phyloP scores from a whole-genome alignment of 805 yeast species.

The Jamesozyma piceae region DNA sequence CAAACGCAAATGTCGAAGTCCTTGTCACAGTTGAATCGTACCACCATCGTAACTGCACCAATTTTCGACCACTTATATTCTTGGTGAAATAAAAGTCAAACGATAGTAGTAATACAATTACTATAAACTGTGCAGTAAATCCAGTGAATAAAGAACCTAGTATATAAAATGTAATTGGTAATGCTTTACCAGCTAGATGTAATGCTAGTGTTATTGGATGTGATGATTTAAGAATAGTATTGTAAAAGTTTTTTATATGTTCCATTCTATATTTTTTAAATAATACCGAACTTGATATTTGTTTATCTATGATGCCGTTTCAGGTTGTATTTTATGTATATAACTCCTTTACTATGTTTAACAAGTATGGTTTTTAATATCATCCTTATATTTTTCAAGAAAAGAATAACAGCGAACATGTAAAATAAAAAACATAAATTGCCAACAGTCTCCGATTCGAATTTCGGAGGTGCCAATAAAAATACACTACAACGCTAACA shows the following conservation, averaged over 20 bases:
- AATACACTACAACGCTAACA: too few species aligned
- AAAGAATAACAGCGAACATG: too few species aligned
- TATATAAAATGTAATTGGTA: conserved; percentile 27
- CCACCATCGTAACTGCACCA: conserved; percentile 97
- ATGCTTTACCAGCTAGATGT: conserved; percentile 26
- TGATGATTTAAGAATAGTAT: conserved; percentile 29
- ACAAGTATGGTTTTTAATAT: not conserved
- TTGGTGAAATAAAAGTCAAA: conserved; percentile 93
- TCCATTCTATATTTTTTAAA: conserved; percentile 22
- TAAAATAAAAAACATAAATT: too few species aligned
- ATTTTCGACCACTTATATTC: conserved; percentile 78
- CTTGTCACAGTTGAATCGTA: conserved; percentile 50
- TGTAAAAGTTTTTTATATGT: conserved; percentile 25
- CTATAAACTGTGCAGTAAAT: conserved; percentile 51
- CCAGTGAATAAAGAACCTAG: conserved; percentile 26
- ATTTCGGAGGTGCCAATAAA: not conserved
- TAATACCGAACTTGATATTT: too few species aligned
- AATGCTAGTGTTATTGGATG: conserved; percentile 27
- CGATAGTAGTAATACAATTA: conserved; percentile 64
- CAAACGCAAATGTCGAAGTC: conserved; percentile 24
- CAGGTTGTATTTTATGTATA: not conserved
- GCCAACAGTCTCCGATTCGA: not conserved
- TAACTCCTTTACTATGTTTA: not conserved
- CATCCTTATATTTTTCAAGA: not conserved
- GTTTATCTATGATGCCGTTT: too few species aligned